Evolutionary conservation across 2,329 filamentous ascomycete genomes (phyloP), one percentile per base, ranked within the genome.

Genomic region (Sarocladium oryzae): DNA sequence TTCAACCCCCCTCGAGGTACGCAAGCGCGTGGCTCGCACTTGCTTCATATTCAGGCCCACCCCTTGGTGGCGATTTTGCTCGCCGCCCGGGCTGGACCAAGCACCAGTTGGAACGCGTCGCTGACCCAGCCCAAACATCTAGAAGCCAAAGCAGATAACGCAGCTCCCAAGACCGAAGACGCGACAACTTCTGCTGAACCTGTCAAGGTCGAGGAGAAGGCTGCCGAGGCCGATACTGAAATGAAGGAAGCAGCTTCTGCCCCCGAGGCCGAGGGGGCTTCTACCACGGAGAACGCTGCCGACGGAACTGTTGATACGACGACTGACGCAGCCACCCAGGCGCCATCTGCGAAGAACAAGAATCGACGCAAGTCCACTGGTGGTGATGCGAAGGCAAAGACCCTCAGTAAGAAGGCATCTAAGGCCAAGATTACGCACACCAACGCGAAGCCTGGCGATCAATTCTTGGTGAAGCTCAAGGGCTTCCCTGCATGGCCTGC

Each of bases 401-500:
- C 91, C 67, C 75, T 90, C 55, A 93, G 83, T 74, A 89, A 86
- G 74, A 96, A 93, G 76, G 87, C 84, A 65, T 91, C 88, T 45
- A 85, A 84, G 70, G 77, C 79, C 55, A 84, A 85, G 63, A 76
- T 87, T 56, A 78, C 78, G 40, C 81, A 89, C 59, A 77, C 89
- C 50, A 82, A 96, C 64, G 91, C 89, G 56, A 78, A 95, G 73
- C 88, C 93, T 4, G 93, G 95, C 59, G 86, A 97, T 61, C 87
- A 91, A 70, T 97, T 87, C 71, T 84, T 95, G 64, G 89, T 95
- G 57, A 88, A 91, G 68, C 84, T 99, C 69, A 96, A 95, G 76
- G 93, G 92, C 54, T 95, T 89, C 69, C 89, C 93, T 28, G 85
- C 89, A 35, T 99, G 93, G 93, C 93, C 93, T 15, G 86, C 89